Base-by-base conservation (phyloP, 2,329 filamentous ascomycete species). In the Pseudocercospora fuligena region DNA sequence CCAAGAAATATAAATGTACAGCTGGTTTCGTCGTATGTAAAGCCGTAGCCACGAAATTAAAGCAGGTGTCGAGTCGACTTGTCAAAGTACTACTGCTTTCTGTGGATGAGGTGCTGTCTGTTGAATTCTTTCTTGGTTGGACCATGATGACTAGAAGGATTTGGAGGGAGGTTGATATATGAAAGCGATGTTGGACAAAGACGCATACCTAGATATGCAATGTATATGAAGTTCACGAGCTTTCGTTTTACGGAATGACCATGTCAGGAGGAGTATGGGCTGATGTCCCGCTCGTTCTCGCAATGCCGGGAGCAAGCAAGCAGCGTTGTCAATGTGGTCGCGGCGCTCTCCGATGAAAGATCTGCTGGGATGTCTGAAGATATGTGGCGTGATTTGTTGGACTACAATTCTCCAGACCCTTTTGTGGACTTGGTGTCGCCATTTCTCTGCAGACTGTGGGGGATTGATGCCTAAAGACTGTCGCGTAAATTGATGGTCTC, bases 1-100 rank as follows among this genome's bases (percentile, higher is more conserved):
- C 57, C 21, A 67, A 29, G 25, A 64, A 64, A 51, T 67, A 64
- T 31, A 67, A 58, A 19, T 67, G 65, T 49, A 64, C 61, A 29
- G 61, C 63, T 16, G 65, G 61, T 46, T 59, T 62, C 14, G 46
- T 61, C 19, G 65, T 67, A n/a, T 67, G 65, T 5, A 67, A 49
- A 57, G 65, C 65, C 43, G 56, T 64, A 33, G 62, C 61, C 11
- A 64, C 49, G 51, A 64, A 31, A 27, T 51, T 60, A 40, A 61
- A 67, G 43, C 61, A 67, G 31, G 61, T 61, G 29, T 67, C 57
- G 21, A 67, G 56, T 33, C 57, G 65, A 12, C 43, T 57, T 7
- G 43, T 58, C 11, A 12, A 54, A 7, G 33, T n/a, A 25, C n/a
- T 53, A 21, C 4, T 29, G 33, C 36, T 40, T 36, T 14, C 33